A percentile compares a stretch with the other conserved stretches of the same genome.
These are phyloP conservation scores for Penicillium riverlandense DNA, from an alignment of 495 filamentous ascomycete genomes.

Conservation along the genomic window DNA sequence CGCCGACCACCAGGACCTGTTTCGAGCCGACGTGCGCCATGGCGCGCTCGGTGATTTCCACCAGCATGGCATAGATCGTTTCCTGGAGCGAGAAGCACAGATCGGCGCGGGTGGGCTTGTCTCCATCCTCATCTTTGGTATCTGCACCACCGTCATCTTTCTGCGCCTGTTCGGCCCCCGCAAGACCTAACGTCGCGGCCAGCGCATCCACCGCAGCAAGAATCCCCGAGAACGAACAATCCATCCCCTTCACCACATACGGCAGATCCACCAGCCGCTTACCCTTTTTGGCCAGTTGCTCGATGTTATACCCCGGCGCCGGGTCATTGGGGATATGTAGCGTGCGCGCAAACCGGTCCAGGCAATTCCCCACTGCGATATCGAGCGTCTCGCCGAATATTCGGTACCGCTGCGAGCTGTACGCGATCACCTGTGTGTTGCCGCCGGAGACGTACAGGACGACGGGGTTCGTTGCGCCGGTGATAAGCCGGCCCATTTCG, in stretches of 20 bases:
- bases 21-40: conserved; percentile 94
- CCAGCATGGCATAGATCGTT: conserved; percentile 91
- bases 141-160: conserved; percentile 17
- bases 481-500: conserved; percentile 95
- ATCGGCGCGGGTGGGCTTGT: conserved; percentile 68
- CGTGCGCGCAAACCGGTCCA: conserved; percentile 90
- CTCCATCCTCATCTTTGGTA: neutral
- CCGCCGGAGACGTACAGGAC: conserved; percentile 95
- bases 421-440: conserved; percentile 97
- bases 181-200: conserved; percentile 53
- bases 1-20: conserved; percentile 91
- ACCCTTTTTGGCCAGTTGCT: conserved; percentile 83
- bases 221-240: conserved; percentile 90
- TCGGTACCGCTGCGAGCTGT: conserved; percentile 85
- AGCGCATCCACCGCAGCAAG: conserved; percentile 73
- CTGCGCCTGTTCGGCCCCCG: conserved; percentile 24
- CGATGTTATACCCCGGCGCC: conserved; percentile 95
- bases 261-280: conserved; percentile 75
- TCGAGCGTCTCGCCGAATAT: conserved; percentile 98
- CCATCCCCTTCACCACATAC: conserved; percentile 97
- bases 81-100: conserved; percentile 94
- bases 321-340: conserved; percentile 91
- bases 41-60: conserved; percentile 96
- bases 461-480: conserved; percentile 83
- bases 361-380: conserved; percentile 95